Evolutionary conservation across 139 green algal genomes (phyloP), one percentile per base, ranked within the genome.

Genomic region (Chlorella sp.): DNA sequence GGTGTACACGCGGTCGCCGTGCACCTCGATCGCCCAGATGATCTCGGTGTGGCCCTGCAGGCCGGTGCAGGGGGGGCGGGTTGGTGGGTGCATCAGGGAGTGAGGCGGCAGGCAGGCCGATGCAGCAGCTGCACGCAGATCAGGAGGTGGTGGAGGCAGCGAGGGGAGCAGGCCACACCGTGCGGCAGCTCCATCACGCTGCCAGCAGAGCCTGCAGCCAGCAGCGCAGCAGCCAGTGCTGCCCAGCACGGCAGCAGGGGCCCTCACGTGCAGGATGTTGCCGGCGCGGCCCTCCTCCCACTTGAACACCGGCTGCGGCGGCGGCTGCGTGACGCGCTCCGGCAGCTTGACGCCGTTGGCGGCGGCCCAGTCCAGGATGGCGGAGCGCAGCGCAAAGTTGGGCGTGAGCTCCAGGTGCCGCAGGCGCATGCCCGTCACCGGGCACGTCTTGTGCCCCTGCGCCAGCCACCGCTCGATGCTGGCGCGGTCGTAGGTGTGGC

Each of bases 31-130:
- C 18, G 96, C 95, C 96, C 96, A 99, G 1, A 99, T 95, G 82
- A 99, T 99, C 88, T 98, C 96, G 55, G 98, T 93, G 83, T 99
- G 96, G 1, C 96, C 96, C 90, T 97, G 90, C 69, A 85, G n/a
- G 39, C 44, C 44, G 56, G 26, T 60, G 9, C 11, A 60, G 15
- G 15, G 18, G 11, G 51, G 32, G 65, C 30, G 15, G 65, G 15
- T 28, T 1, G 65, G 65, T 72, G 15, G 30, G 15, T 30, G 39
- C 18, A n/a, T n/a, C n/a, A 36, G 36, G 36, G 70, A 17, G 44
- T 16, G 44, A 51, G 9, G 44, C n/a, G 44, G 44, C 9, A 16
- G 44, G 44, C 9, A 16, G 44, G 7, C 9, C 44, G 44, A 9
- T 51, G 44, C n/a, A n/a, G 44, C 44, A 51, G 44, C 44, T 51